Percentiles rank a stretch among this genome's conserved stretches.
Evolutionary conservation across 768 basidiomycete genomes (phyloP).

Genomic region (Pleurotus pulmonarius): DNA sequence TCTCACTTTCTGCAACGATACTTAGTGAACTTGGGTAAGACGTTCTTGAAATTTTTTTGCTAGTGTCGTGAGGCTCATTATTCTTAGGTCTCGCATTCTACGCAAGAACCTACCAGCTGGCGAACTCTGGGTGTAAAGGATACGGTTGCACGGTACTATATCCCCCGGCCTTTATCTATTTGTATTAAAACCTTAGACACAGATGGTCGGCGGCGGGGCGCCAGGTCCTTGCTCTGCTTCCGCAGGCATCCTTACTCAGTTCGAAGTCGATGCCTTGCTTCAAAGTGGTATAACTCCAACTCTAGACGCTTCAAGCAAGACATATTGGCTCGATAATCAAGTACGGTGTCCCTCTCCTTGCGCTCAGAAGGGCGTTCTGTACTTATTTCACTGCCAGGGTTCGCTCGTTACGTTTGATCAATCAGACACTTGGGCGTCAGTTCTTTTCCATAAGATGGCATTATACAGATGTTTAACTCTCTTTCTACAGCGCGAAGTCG

Average conservation of each 20-base stretch:
- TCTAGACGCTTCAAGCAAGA: conserved; percentile 11
- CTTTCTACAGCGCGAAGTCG: conserved; percentile 5
- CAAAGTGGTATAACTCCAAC: conserved; percentile 6
- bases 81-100: conserved; percentile 18
- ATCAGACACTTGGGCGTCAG: conserved; percentile 13
- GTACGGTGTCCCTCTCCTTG: background rate
- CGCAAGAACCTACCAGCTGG: conserved; percentile 16
- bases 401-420: conserved; percentile 15
- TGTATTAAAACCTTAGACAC: background rate
- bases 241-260: conserved; percentile 12
- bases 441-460: background rate
- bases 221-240: conserved; percentile 11
- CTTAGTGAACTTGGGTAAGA: background rate
- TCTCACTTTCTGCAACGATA: background rate
- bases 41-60: background rate
- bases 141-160: conserved; percentile 7
- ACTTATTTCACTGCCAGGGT: background rate
- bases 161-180: background rate
- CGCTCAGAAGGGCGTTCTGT: background rate
- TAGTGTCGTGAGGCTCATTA: background rate
- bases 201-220: conserved; percentile 15
- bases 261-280: conserved; percentile 11
- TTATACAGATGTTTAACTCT: no score
- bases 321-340: conserved; percentile 14
- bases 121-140: conserved; percentile 8